A percentile compares a stretch with the other conserved stretches of the same genome.
Evolutionary conservation across 768 basidiomycete genomes (phyloP).

Genomic region (Kwoniella pini): DNA sequence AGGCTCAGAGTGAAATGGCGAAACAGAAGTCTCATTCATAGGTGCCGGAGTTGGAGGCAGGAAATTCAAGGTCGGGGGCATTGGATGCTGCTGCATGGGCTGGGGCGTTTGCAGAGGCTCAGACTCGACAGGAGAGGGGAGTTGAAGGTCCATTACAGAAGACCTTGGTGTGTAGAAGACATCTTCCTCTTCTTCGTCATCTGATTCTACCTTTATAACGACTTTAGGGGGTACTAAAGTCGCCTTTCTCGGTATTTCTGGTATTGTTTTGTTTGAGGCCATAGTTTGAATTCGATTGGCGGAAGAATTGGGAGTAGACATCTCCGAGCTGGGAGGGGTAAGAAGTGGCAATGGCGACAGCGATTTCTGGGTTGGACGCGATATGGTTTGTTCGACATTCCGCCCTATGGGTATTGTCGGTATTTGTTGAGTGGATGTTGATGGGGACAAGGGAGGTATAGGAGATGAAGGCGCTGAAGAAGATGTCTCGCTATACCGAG

Average conservation of each 20-base stretch:
- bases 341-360: conserved; percentile 10
- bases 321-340: conserved; percentile 33
- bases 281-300: neutral
- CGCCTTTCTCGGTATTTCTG: neutral
- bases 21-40: conserved; percentile 23
- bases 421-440: conserved; percentile 3
- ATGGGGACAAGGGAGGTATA: conserved; percentile 19
- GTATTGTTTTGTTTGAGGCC: neutral
- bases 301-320: conserved; percentile 14
- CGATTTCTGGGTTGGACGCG: too few species aligned
- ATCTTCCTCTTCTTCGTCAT: conserved; percentile 26
- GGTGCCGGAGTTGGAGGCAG: conserved; percentile 48
- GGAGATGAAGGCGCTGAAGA: conserved; percentile 36
- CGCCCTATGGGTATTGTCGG: neutral
- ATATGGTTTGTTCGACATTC: neutral
- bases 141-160: conserved; percentile 15
- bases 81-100: neutral
- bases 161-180: conserved; percentile 33
- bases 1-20: conserved; percentile 40
- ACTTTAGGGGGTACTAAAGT: conserved; percentile 1
- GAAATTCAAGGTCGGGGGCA: conserved; percentile 30
- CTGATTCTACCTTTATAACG: conserved; percentile 2
- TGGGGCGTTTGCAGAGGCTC: neutral
- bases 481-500: conserved; percentile 27
- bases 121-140: neutral